Conservation (phyloP, 495 filamentous ascomycete genomes). For the Penicillium tannophilum region DNA sequence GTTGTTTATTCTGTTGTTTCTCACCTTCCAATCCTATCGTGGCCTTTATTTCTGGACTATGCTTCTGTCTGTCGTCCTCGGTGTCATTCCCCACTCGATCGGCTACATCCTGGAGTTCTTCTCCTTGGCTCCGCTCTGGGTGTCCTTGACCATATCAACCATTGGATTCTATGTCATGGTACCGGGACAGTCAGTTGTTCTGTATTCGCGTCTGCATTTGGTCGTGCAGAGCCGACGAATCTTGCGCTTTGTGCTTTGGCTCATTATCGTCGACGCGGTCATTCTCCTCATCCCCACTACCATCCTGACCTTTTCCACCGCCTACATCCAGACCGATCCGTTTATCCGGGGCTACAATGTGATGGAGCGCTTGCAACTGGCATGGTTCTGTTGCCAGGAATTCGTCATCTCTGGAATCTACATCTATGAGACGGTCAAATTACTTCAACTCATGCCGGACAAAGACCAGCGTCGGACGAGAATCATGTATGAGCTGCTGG, state of each 20-base stretch:
- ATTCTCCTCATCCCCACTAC: conserved; percentile 53
- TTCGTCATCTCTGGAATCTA: conserved; percentile 59
- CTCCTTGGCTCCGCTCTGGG: conserved; percentile 37
- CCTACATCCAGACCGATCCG: conserved; percentile 26
- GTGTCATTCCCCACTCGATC: conserved; percentile 56
- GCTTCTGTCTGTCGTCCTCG: conserved; percentile 42
- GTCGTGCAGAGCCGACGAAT: conserved; percentile 50
- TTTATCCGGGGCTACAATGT: conserved; percentile 51
- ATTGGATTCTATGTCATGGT: conserved; percentile 66
- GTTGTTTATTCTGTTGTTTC: conserved; percentile 48
- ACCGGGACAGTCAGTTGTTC: conserved; percentile 64
- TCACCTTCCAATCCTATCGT: conserved; percentile 49
- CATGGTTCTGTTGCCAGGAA: conserved; percentile 62
- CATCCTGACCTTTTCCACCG: conserved; percentile 54
- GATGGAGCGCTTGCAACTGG: conserved; percentile 61
- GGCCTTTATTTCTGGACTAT: conserved; percentile 57
- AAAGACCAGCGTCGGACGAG: conserved; percentile 41
- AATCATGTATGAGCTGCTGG: conserved; percentile 54
- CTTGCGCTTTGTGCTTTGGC: conserved; percentile 52
- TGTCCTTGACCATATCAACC: conserved; percentile 42
- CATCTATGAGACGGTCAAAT: conserved; percentile 51
- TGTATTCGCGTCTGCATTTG: conserved; percentile 67
- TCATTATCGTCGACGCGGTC: conserved; percentile 59
- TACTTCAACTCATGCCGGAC: conserved; percentile 44
- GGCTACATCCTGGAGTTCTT: conserved; percentile 60